phyloP scores from a whole-genome alignment of 139 green algal genomes.

The Parachlorella kessleri region DNA sequence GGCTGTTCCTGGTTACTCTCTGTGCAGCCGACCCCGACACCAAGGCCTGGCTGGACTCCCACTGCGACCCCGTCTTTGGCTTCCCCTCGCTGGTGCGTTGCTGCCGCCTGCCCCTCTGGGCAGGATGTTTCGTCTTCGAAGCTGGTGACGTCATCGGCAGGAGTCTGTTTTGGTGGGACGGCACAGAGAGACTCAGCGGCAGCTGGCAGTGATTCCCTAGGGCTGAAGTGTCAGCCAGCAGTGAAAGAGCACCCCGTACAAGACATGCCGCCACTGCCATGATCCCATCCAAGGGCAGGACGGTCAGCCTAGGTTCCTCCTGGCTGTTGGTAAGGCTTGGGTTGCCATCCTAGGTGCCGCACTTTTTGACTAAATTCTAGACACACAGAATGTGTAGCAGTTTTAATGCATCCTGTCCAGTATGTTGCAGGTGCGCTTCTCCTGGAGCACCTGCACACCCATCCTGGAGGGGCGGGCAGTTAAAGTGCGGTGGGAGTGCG shows the following conservation, averaged over 20 bases:
- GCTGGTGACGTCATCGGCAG: not conserved
- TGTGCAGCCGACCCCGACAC: constrained; percentile 72
- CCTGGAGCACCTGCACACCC: constrained; percentile 34
- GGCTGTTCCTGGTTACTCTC: no score
- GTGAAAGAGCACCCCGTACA: not conserved
- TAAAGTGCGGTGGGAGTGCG: constrained; percentile 50
- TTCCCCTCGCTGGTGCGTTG: constrained; percentile 82
- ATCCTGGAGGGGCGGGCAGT: constrained; percentile 48
- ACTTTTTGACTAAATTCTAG: not conserved
- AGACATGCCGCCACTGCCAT: no score
- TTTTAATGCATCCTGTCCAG: not conserved
- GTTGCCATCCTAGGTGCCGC: not conserved
- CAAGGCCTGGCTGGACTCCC: constrained; percentile 73
- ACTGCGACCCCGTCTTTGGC: constrained; percentile 82
- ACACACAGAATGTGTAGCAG: not conserved
- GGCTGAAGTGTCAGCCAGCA: no score
- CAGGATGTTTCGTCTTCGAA: not conserved
- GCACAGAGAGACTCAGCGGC: not conserved
- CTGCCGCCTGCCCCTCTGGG: constrained; percentile 42
- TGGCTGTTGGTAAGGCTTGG: no score
- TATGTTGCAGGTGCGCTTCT: constrained; percentile 63
- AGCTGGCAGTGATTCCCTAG: not conserved
- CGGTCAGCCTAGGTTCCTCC: no score
- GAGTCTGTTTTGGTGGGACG: not conserved
- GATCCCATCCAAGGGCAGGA: no score